Base-by-base conservation (phyloP, 768 basidiomycete genomes). In the Lactarius hengduanensis region DNA sequence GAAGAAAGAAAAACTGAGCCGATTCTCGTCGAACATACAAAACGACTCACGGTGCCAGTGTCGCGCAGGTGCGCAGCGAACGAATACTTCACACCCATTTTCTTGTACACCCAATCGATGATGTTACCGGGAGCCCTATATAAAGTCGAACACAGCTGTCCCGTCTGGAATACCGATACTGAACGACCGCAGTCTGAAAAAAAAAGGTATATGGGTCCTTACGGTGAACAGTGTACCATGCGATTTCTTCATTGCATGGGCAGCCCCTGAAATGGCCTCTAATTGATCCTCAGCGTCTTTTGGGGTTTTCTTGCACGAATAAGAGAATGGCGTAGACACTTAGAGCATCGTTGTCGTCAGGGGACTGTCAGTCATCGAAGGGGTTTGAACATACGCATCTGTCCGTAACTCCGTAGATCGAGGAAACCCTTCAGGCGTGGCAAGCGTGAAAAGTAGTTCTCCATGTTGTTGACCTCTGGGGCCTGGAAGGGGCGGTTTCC, bases 321-420 rank as follows among this genome's bases (percentile, higher is more conserved):
- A 88, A 0, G 91, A 90, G 70, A 82, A 94, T 5, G 92, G 92
- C 41, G 86, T 80, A n/a, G 90, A 89, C 63, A 92, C 90, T 92
- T 71, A 20, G 15, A 16, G 32, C 3, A 18, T 34, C 4, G 18
- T 28, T 26, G 2, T 30, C 34, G 34, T 4, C 40, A 45, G 3
- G 28, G 47, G 15, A n/a, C 54, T 26, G 10, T 47, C 15, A 26
- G 32, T 20, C 18, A 30, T 32, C 9, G 40, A 63, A 22, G 26
- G 16, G 28, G 60, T 28, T 28, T 28, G 30, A 53, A 50, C 62
- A 64, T 71, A 92, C 90, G 74, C 82, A 92, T 88, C 73, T 94
- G 91, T 0, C 92, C 92, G 72, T 92, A 95, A 70, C 87, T 90
- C 69, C 93, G 80, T 59, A 93, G 73, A 76, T 94, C 91, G 38